These are phyloP conservation scores for Tephrocybe rancida DNA, from an alignment of 768 basidiomycete species.

Conservation along the genomic window DNA sequence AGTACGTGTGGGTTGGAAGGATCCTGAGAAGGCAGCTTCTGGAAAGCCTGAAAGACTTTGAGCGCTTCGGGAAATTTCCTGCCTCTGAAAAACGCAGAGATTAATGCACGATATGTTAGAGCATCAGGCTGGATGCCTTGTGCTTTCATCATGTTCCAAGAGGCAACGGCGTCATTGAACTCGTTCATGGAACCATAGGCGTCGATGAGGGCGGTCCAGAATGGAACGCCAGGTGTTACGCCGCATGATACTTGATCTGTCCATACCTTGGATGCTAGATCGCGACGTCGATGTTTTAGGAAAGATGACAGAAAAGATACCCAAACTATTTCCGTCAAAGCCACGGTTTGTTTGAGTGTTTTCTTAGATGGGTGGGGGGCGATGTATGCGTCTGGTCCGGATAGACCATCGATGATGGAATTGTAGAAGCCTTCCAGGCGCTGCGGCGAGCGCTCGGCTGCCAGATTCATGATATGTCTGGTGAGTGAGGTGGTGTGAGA, in stretches of 20 bases:
- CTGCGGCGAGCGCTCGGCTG: constrained; percentile 29
- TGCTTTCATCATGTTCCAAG: constrained; percentile 68
- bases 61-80: constrained; percentile 55
- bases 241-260: constrained; percentile 57
- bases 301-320: constrained; percentile 67
- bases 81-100: constrained; percentile 59
- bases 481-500: constrained; percentile 50
- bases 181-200: constrained; percentile 57
- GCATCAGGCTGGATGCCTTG: constrained; percentile 60
- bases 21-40: constrained; percentile 31
- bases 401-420: constrained; percentile 51
- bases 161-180: constrained; percentile 51
- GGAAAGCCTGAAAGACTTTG: constrained; percentile 52
- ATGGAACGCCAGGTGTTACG: constrained; percentile 51
- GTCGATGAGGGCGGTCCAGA: constrained; percentile 76
- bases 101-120: constrained; percentile 68
- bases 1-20: constrained; percentile 29
- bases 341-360: constrained; percentile 41
- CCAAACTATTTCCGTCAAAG: constrained; percentile 64
- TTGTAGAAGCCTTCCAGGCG: constrained; percentile 52
- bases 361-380: constrained; percentile 41
- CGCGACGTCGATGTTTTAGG: constrained; percentile 52
- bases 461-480: constrained; percentile 50
- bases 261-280: constrained; percentile 69
- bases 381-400: constrained; percentile 55